Base-by-base conservation (phyloP, 768 basidiomycete genomes). In the Mycena pura region DNA sequence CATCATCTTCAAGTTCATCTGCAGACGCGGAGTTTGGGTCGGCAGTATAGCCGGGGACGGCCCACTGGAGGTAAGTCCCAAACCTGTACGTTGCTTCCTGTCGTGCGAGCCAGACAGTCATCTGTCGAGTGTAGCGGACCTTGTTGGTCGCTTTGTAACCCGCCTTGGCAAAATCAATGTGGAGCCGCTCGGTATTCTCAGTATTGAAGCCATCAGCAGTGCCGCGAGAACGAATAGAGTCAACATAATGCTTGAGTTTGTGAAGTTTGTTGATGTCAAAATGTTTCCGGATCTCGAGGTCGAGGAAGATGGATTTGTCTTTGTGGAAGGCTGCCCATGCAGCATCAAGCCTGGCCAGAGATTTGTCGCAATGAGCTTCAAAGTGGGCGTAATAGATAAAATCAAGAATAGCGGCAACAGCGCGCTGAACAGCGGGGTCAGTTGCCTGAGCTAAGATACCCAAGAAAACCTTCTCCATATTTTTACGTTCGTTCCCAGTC, bases 221-320 rank as follows among this genome's bases (percentile, higher is more conserved):
- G 15, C 72, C 72, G 51, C 65, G 57, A 17, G 41, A 51, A 11
- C 53, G 54, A 28, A 78, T 78, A 0, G 53, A 19, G 2, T 66
- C 50, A 10, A 69, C 40, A 45, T 76, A 76, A 45, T 76, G 74
- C 8, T 56, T 11, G 22, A 76, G 50, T 5, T 60, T 61, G 55
- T 75, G 73, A 19, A 76, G 32, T 62, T 79, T 79, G 6, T 73
- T 73, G 25, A 79, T 72, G 48, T 77, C 72, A 61, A 78, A 78
- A 49, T 77, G 62, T 13, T 69, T 28, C 7, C 65, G 69, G n/a
- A 69, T 41, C 9, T 51, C 65, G 10, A 57, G 34, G 0, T 59
- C 40, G 15, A 72, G 34, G 49, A 78, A 74, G 15, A 70, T 46
- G 13, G 68, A 49, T 49, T 75, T 73, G 58, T 71, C 27, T 22